Percentiles rank a stretch among this genome's conserved stretches.
These are phyloP conservation scores for Penicillium brevicompactum DNA, from an alignment of 2,329 filamentous ascomycete species.

Conservation along the genomic window DNA sequence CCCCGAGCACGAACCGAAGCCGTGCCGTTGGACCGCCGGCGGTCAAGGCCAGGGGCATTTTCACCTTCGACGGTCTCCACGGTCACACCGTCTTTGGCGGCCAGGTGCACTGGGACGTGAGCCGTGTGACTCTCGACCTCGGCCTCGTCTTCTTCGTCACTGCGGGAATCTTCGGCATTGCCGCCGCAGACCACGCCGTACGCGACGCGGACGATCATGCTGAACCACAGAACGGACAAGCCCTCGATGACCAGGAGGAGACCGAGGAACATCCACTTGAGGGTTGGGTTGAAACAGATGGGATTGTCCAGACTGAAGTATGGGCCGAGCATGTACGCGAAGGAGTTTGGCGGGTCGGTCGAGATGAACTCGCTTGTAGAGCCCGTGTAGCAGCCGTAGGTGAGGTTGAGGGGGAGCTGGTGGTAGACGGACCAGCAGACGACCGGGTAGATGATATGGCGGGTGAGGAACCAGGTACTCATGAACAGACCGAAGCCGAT, in stretches of 20 bases:
- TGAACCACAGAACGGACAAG: conserved; percentile 85
- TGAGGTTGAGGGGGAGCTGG: conserved; percentile 64
- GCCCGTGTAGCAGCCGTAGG: conserved; percentile 71
- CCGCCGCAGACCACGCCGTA: conserved; percentile 73
- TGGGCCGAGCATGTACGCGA: conserved; percentile 70
- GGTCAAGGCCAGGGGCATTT: conserved; percentile 30
- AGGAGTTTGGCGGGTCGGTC: conserved; percentile 45
- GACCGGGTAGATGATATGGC: conserved; percentile 77
- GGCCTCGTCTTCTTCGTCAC: conserved; percentile 71
- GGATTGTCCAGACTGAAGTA: conserved; percentile 70
- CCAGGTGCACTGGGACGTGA: conserved; percentile 24
- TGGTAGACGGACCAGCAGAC: conserved; percentile 80
- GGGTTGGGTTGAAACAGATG: conserved; percentile 75
- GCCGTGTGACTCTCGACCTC: conserved; percentile 34
- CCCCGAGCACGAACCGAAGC: conserved; percentile 36
- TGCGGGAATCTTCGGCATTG: conserved; percentile 81
- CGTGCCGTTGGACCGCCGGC: conserved; percentile 39
- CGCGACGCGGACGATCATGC: conserved; percentile 82
- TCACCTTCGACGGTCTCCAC: conserved; percentile 27
- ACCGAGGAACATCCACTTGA: conserved; percentile 76
- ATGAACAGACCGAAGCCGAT: conserved; percentile 83
- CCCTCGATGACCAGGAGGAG: conserved; percentile 76
- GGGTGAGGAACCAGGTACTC: conserved; percentile 77
- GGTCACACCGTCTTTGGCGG: conserved; percentile 26
- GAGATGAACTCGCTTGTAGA: conserved; percentile 36